Conservation (phyloP, 169 alveolate genomes). For the Hepatocystis sp. region DNA sequence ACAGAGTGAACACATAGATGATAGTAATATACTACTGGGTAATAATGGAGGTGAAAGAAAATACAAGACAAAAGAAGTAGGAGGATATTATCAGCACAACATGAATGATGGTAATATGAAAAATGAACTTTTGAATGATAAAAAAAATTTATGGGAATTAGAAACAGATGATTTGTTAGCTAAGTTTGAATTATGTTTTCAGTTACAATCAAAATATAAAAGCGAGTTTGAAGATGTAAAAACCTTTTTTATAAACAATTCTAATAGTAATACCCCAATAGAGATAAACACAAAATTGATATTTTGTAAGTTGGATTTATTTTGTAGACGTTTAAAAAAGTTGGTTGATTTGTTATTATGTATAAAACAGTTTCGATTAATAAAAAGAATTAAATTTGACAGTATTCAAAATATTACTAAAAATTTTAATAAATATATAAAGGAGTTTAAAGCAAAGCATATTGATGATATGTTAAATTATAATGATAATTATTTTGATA, state of each 20-base stretch:
- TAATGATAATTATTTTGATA: slow-evolving; percentile 95
- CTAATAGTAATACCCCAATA: slow-evolving; percentile 95
- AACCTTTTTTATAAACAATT: slow-evolving; percentile 93
- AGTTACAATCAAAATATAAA: slow-evolving; percentile 93
- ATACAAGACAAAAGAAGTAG: no score
- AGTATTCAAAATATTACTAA: slow-evolving; percentile 93
- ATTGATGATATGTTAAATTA: slow-evolving; percentile 94
- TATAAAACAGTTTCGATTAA: slow-evolving; percentile 93
- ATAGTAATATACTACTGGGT: no score
- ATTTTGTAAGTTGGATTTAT: slow-evolving; percentile 96
- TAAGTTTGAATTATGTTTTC: slow-evolving; percentile 93
- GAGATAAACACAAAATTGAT: slow-evolving; percentile 96
- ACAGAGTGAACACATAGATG: no score
- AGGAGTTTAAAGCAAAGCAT: slow-evolving; percentile 74
- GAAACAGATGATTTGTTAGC: slow-evolving; percentile 93
- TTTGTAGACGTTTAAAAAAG: slow-evolving; percentile 96
- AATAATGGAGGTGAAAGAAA: no score
- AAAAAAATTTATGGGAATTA: slow-evolving; percentile 89
- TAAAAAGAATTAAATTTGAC: slow-evolving; percentile 94
- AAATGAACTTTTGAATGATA: slow-evolving; percentile 1
- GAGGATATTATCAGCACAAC: no score
- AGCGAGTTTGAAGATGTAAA: slow-evolving; percentile 93
- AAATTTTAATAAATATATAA: slow-evolving; percentile 90
- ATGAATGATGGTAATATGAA: slow-evolving; percentile 2
- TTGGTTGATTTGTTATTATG: slow-evolving; percentile 95